Percentiles rank a stretch among this genome's conserved stretches.
These are phyloP conservation scores for Stentor roeselii DNA, from an alignment of 73 alveolate species.

Conservation along the genomic window DNA sequence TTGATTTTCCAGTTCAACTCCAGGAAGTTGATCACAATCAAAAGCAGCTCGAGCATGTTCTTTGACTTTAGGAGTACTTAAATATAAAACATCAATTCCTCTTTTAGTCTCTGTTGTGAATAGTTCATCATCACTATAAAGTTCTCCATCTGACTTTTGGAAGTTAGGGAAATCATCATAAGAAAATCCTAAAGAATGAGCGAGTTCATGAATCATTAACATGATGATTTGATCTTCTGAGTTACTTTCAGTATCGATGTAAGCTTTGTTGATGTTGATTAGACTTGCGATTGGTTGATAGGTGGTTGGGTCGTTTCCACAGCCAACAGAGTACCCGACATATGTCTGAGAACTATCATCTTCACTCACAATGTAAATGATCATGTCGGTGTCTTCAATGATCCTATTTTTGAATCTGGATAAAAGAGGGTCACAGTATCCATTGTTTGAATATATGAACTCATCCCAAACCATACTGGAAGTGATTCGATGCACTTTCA, in stretches of 20 bases:
- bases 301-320: not conserved
- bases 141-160: not conserved
- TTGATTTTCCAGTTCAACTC: constrained; percentile 11
- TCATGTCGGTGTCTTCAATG: too few relatives aligned
- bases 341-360: not conserved
- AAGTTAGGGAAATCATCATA: not conserved
- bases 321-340: not conserved
- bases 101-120: not conserved
- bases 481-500: too few relatives aligned
- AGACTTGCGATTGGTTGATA: not conserved
- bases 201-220: not conserved
- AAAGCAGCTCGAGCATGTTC: not conserved
- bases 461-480: too few relatives aligned
- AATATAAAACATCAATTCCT: not conserved
- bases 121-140: not conserved
- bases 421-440: too few relatives aligned
- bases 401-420: too few relatives aligned
- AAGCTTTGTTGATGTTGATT: not conserved
- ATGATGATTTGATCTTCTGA: not conserved
- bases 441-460: too few relatives aligned
- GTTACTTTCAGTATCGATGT: not conserved
- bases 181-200: constrained; percentile 14
- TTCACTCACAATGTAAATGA: too few relatives aligned
- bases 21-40: not conserved
- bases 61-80: not conserved